Base-by-base conservation (phyloP, 192 early-diverging fungal species). In the Coemansia reversa region DNA sequence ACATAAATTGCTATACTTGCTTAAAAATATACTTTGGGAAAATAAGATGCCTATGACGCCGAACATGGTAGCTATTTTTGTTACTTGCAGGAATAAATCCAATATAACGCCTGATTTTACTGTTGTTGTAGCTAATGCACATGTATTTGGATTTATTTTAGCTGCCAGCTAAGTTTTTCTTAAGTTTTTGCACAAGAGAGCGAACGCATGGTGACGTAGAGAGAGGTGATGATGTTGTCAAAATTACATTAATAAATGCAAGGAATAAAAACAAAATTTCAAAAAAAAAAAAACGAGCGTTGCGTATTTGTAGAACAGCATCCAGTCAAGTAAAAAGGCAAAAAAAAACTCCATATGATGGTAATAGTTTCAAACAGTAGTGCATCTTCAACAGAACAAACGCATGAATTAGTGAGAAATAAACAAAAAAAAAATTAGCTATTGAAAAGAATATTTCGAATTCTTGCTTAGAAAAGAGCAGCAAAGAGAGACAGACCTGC, bases 381-480 rank as follows among this genome's bases (percentile, higher is more conserved):
- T 14, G 9, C 28, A 32, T 5, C 11, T 19, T 2, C 4, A 18
- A 7, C 50, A 35, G 35, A 33, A 27, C 32, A 63, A 54, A 24
- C 24, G 35, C 35, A 39, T 39, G 35, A 39, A 39, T 39, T 39
- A 39, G 30, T 3, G 32, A 8, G 3, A n/a, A 16, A 57, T 57
- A 19, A 65, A 65, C 23, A 12, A 29, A n/a, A 22, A n/a, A n/a
- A n/a, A n/a, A 6, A 19, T 32, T 49, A 49, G 7, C 24, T 56
- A 53, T 47, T n/a, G 18, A 14, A 7, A 28, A 56, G 32, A 23
- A 7, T 7, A 23, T 22, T 7, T 27, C 4, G n/a, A n/a, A 5
- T 7, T 51, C n/a, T 12, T 5, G 5, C 16, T 61, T 66, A 77
- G 54, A 77, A 65, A 23, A 77, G 69, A 1, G 75, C 69, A 32